Base-by-base conservation (phyloP, 768 basidiomycete genomes). In the Leucogyrophana mollusca region DNA sequence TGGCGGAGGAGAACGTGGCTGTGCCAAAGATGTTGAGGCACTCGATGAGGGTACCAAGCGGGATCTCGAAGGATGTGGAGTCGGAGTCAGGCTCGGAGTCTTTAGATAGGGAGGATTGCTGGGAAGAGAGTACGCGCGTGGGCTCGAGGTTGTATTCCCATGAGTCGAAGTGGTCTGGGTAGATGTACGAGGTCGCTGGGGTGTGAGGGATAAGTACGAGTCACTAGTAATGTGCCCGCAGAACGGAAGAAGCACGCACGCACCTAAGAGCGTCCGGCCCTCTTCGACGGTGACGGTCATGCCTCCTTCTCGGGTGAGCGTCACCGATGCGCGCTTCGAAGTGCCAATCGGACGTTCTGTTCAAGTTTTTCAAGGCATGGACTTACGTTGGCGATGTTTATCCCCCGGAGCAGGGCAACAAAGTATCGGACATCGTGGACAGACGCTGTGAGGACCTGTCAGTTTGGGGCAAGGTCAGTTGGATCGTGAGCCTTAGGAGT, bases 21-120 rank as follows among this genome's bases (percentile, higher is more conserved):
- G 92, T 89, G 22, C 95, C 94, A 57, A 94, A 97, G 45, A 97
- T 85, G 57, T 95, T 94, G 24, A 99, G 73, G 57, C 90, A 94
- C 53, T 96, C 93, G 50, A 96, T 78, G 41, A 97, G 69, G 3
- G 84, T 85, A 60, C 82, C 79, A 32, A 99, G 78, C 2, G 87
- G 87, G 46, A 99, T 77, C 63, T 94, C 91, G 57, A 97, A 88
- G 0, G 80, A 75, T 2, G 69, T 68, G 34, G 46, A 39, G 42
- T 59, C 36, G 47, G 40, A 11, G 50, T 55, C 23, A 38, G 52
- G 38, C 21, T 37, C 47, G 34, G 46, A 27, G 22, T 36, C 30
- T 35, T 59, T 63, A 22, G 64, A 66, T 10, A 47, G 39, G 40
- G 43, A 61, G 40, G 54, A 25, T 46, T 24, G 58, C n/a, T 37